Conservation (phyloP, 2,329 filamentous ascomycete species). For the Hypocrella siamensis region DNA sequence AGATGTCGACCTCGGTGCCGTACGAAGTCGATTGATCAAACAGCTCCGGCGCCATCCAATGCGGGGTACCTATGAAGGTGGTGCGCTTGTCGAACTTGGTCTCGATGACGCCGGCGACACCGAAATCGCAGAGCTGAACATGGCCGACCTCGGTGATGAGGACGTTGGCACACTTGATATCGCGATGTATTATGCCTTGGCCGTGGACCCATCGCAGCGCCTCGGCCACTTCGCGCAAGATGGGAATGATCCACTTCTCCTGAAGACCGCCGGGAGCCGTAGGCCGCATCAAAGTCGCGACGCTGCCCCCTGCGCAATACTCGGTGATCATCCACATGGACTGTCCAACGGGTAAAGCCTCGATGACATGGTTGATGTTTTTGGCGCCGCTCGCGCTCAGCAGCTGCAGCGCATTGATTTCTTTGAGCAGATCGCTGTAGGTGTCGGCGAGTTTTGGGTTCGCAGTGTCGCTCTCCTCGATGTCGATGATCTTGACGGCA, state of each 20-base stretch:
- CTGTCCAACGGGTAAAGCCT: constrained; percentile 61
- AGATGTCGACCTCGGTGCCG: constrained; percentile 63
- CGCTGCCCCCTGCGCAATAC: constrained; percentile 72
- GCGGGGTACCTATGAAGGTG: constrained; percentile 67
- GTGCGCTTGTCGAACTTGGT: constrained; percentile 61
- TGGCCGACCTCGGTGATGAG: constrained; percentile 61
- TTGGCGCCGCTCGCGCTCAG: constrained; percentile 58
- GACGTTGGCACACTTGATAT: constrained; percentile 67
- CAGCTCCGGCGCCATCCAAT: constrained; percentile 79
- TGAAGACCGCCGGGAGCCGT: constrained; percentile 48
- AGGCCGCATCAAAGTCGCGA: constrained; percentile 58
- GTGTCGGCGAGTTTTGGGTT: constrained; percentile 51
- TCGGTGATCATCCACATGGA: constrained; percentile 82
- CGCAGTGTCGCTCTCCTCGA: constrained; percentile 58
- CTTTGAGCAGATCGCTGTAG: constrained; percentile 54
- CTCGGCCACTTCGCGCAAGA: constrained; percentile 49
- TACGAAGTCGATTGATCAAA: constrained; percentile 49
- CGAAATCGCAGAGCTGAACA: constrained; percentile 75
- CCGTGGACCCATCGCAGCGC: constrained; percentile 53
- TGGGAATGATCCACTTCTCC: constrained; percentile 56
- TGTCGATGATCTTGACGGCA: constrained; percentile 71
- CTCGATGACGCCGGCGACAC: constrained; percentile 65
- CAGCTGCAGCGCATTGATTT: constrained; percentile 53
- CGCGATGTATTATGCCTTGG: constrained; percentile 53
- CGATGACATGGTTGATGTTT: constrained; percentile 71